Conservation (phyloP, 805 yeast species). For the Yamadazyma endophytica region DNA sequence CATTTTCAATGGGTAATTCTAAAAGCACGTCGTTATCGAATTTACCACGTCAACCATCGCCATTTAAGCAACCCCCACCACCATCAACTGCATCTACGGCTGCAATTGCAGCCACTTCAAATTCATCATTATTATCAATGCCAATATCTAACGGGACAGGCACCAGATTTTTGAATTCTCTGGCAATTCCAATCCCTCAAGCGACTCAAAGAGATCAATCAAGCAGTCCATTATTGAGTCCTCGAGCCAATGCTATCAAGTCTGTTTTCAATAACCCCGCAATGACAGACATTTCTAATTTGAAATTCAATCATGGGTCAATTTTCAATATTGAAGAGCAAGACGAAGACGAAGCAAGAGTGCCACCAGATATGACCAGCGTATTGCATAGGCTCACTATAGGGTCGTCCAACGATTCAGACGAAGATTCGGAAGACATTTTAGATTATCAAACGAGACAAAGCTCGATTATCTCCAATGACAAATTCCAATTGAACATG, state of each 20-base stretch:
- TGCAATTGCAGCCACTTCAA: constrained; percentile 1
- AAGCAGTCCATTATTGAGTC: constrained; percentile 21
- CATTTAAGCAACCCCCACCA: constrained; percentile 6
- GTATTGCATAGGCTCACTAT: no score
- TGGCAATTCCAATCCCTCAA: constrained; percentile 5
- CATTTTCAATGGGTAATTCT: no score
- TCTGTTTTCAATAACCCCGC: constrained; percentile 42
- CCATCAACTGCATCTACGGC: background rate
- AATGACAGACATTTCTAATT: constrained; percentile 28
- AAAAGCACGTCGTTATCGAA: no score
- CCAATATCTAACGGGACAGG: background rate
- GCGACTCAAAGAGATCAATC: background rate
- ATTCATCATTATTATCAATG: background rate
- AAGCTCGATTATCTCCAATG: constrained; percentile 35
- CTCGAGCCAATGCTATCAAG: constrained; percentile 37
- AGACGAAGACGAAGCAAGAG: constrained; percentile 10
- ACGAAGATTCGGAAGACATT: constrained; percentile 17
- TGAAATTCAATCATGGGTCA: constrained; percentile 24
- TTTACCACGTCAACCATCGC: constrained; percentile 12
- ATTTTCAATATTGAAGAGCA: constrained; percentile 19
- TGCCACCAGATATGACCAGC: constrained; percentile 6
- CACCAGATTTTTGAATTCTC: constrained; percentile 2
- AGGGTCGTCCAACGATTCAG: no score
- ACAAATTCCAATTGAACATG: constrained; percentile 55
- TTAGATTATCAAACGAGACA: constrained; percentile 32